A percentile compares a stretch with the other conserved stretches of the same genome.
Conservation (phyloP, 139 green algal genomes). For the Asterochloris erici region DNA sequence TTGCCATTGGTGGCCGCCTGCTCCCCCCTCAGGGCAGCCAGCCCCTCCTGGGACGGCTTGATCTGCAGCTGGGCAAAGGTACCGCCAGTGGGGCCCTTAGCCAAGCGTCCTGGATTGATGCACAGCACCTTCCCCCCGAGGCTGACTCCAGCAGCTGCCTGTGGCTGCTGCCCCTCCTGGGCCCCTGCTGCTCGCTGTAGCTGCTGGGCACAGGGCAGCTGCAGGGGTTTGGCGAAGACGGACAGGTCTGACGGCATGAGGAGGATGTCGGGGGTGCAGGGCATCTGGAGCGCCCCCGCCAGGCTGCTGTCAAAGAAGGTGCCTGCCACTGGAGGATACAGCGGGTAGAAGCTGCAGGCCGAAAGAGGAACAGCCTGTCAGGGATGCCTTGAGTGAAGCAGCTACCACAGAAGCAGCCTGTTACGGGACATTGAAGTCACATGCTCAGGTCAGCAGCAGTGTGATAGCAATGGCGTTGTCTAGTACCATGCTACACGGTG, state of each 20-base stretch:
- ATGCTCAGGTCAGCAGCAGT: background rate
- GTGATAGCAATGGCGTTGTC: background rate
- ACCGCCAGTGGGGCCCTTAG: constrained; percentile 66
- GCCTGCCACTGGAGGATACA: constrained; percentile 75
- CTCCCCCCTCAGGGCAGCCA: constrained; percentile 1
- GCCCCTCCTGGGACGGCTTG: constrained; percentile 15
- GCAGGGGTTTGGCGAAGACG: constrained; percentile 81
- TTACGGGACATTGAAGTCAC: too few species aligned
- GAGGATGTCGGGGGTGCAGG: constrained; percentile 76
- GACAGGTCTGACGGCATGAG: constrained; percentile 89
- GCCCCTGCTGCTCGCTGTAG: background rate
- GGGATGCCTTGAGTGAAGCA: background rate
- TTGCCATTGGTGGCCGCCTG: constrained; percentile 22
- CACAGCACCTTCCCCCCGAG: constrained; percentile 41
- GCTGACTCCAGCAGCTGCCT: background rate
- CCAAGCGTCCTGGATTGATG: constrained; percentile 78
- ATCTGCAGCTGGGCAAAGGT: constrained; percentile 71
- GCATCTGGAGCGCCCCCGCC: constrained; percentile 52
- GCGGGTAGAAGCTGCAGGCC: constrained; percentile 75
- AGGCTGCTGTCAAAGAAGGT: constrained; percentile 70
- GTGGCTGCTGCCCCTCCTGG: background rate
- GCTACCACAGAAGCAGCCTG: too few species aligned
- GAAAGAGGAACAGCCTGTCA: background rate
- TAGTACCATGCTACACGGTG: background rate
- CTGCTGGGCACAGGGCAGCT: background rate